phyloP scores from a whole-genome alignment of 2,329 filamentous ascomycete genomes.

The Sarocladiaceae sp. region DNA sequence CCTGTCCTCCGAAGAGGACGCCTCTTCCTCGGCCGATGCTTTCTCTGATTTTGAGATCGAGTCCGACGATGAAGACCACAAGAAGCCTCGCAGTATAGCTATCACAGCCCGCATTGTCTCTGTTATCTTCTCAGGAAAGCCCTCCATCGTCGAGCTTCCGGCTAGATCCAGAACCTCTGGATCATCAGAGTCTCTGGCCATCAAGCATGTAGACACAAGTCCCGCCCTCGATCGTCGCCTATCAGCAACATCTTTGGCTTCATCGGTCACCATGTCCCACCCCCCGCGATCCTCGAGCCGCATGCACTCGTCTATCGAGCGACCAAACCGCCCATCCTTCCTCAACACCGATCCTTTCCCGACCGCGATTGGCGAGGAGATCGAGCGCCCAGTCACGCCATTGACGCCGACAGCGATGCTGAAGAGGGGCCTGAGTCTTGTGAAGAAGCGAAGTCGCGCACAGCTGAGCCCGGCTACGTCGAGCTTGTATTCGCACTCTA shows the following conservation, averaged over 20 bases:
- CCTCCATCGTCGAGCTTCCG: constrained; percentile 47
- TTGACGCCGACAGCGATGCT: constrained; percentile 41
- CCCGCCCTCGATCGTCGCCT: constrained; percentile 23
- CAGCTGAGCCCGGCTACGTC: constrained; percentile 34
- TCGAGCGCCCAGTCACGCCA: constrained; percentile 10
- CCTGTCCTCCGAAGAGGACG: constrained; percentile 60
- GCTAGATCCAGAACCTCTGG: constrained; percentile 28
- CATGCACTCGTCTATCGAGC: background rate
- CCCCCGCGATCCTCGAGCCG: constrained; percentile 23
- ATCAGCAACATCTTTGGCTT: constrained; percentile 26
- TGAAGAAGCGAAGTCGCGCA: constrained; percentile 48
- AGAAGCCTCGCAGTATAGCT: constrained; percentile 29
- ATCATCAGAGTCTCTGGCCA: background rate
- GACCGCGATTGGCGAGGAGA: constrained; percentile 22
- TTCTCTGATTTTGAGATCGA: constrained; percentile 50
- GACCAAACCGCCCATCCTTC: constrained; percentile 32
- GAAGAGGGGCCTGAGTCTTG: constrained; percentile 47
- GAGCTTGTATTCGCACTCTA: constrained; percentile 27
- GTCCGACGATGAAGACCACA: constrained; percentile 32
- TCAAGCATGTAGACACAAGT: constrained; percentile 18
- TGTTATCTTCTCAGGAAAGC: constrained; percentile 54
- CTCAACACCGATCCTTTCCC: constrained; percentile 50
- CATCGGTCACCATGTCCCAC: constrained; percentile 26
- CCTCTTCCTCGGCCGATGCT: constrained; percentile 55
- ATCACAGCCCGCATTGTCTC: constrained; percentile 52